Percentiles rank a stretch among this genome's conserved stretches.
phyloP scores from a whole-genome alignment of 768 basidiomycete species.

The Paxillus rubicundulus region DNA sequence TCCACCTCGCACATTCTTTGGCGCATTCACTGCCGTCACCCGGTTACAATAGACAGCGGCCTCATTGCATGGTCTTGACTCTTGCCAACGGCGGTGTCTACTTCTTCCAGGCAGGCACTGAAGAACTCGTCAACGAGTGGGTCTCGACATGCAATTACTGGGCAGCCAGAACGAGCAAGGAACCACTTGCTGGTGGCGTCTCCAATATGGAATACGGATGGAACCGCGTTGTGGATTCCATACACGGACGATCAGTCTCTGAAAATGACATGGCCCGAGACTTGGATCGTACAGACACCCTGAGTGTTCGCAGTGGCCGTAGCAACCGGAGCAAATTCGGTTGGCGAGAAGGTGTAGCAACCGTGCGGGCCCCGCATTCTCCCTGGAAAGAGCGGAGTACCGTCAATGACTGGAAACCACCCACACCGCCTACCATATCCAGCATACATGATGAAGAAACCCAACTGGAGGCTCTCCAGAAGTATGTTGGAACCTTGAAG shows the following conservation, averaged over 20 bases:
- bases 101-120: conserved; percentile 98
- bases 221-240: conserved; percentile 68
- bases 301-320: conserved; percentile 74
- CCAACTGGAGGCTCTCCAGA: conserved; percentile 85
- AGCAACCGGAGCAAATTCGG: conserved; percentile 73
- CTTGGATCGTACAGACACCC: conserved; percentile 53
- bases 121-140: conserved; percentile 99
- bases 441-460: conserved; percentile 90
- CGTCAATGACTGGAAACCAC: conserved; percentile 94
- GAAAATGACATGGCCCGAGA: conserved; percentile 53
- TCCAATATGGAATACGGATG: conserved; percentile 99
- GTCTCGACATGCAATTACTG: conserved; percentile 99
- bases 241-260: conserved; percentile 53
- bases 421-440: conserved; percentile 76
- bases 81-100: conserved; percentile 87
- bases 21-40: conserved; percentile 87
- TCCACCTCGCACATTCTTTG: conserved; percentile 83
- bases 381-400: conserved; percentile 72
- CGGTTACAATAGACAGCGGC: conserved; percentile 87
- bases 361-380: conserved; percentile 63
- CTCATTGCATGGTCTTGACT: conserved; percentile 93
- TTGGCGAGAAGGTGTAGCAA: conserved; percentile 66
- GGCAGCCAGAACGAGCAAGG: conserved; percentile 94
- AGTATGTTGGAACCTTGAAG: conserved; percentile 74
- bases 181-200: conserved; percentile 93